A percentile compares a stretch with the other conserved stretches of the same genome.
These are phyloP conservation scores for Saturnispora halmiae DNA, from an alignment of 805 yeast species.

Conservation along the genomic window DNA sequence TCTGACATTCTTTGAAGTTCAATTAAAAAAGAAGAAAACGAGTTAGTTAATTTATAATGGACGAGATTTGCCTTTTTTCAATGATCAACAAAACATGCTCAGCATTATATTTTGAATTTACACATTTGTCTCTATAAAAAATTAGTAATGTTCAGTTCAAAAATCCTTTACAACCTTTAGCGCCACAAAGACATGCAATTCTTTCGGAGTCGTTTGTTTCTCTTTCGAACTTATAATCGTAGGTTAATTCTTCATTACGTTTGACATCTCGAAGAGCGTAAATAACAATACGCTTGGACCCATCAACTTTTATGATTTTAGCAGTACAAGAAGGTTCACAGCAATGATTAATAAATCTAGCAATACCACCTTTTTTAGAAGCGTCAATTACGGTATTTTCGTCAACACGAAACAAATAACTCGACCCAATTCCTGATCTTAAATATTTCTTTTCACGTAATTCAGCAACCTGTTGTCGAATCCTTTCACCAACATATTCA, in stretches of 20 bases:
- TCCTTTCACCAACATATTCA: slow-evolving; percentile 93
- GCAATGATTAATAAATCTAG: slow-evolving; percentile 93
- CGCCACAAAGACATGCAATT: slow-evolving; percentile 90
- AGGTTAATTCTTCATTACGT: slow-evolving; percentile 87
- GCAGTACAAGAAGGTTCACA: slow-evolving; percentile 98
- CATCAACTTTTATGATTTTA: slow-evolving; percentile 90
- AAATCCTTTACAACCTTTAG: slow-evolving; percentile 88
- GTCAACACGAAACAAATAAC: slow-evolving; percentile 85
- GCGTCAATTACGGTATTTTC: slow-evolving; percentile 95
- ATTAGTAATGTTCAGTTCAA: slow-evolving; percentile 41
- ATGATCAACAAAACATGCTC: background rate
- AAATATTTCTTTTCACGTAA: slow-evolving; percentile 78
- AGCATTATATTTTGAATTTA: background rate
- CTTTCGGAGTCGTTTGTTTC: slow-evolving; percentile 84
- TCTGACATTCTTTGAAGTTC: slow-evolving; percentile 34
- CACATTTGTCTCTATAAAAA: background rate
- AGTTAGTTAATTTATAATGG: background rate
- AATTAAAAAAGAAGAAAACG: background rate
- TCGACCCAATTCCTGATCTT: slow-evolving; percentile 89
- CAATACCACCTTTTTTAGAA: slow-evolving; percentile 94
- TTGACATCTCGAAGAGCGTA: slow-evolving; percentile 84
- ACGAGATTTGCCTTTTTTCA: background rate
- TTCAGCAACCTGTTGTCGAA: slow-evolving; percentile 91
- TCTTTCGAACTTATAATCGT: slow-evolving; percentile 91
- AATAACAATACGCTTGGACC: slow-evolving; percentile 86